A percentile compares a stretch with the other conserved stretches of the same genome.
These are phyloP conservation scores for Gossypium laxum DNA, from an alignment of 441 rosid genomes.

Conservation along the genomic window DNA sequence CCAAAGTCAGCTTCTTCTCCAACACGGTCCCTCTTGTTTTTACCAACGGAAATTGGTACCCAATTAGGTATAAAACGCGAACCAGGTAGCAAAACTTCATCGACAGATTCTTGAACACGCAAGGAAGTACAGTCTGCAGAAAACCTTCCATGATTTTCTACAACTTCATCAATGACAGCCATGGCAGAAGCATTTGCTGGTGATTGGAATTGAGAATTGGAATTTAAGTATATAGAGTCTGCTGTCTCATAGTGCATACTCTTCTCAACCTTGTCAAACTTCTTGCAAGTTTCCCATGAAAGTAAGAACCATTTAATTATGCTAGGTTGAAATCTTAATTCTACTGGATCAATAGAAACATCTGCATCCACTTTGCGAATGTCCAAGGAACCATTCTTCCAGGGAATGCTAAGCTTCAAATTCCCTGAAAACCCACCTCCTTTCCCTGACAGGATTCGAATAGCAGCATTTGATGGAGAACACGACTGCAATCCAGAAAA, in stretches of 20 bases:
- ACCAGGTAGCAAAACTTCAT: conserved; percentile 43
- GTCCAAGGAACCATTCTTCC: conserved; percentile 89
- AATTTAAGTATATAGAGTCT: conserved; percentile 38
- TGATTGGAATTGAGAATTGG: conserved; percentile 34
- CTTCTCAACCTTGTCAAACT: conserved; percentile 25
- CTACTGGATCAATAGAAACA: conserved; percentile 67
- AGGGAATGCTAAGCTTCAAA: conserved; percentile 80
- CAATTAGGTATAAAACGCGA: conserved; percentile 72
- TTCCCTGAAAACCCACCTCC: conserved; percentile 80
- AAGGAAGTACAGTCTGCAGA: conserved; percentile 32
- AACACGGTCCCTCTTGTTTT: conserved; percentile 26
- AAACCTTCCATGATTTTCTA: conserved; percentile 22
- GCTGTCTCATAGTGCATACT: conserved; percentile 22
- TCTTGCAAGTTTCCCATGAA: conserved; percentile 46
- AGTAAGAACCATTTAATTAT: conserved; percentile 60
- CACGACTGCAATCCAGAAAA: conserved; percentile 22
- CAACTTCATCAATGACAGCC: conserved; percentile 16
- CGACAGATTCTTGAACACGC: conserved; percentile 29
- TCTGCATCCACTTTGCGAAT: conserved; percentile 79
- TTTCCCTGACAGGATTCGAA: conserved; percentile 52
- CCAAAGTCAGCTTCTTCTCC: conserved; percentile 63
- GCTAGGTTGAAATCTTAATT: conserved; percentile 60
- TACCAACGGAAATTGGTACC: conserved; percentile 50
- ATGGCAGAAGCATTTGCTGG: conserved; percentile 23
- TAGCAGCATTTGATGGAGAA: conserved; percentile 29